Base-by-base conservation (phyloP, 202 grass and related monocot species). In the Schoenoplectus triqueter region DNA sequence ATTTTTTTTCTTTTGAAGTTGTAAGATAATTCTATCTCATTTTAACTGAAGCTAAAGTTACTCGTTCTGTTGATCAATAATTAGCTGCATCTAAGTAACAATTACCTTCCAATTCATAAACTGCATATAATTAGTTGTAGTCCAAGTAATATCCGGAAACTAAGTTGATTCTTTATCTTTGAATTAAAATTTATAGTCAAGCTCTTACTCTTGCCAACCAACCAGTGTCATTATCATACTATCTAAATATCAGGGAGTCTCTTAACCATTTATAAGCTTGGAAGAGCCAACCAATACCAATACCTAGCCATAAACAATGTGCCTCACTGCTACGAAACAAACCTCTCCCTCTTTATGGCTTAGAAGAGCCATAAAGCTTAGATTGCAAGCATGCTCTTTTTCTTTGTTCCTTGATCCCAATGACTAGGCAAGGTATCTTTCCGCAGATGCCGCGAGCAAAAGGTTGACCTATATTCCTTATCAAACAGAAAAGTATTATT, bases 401-500 rank as follows among this genome's bases (percentile, higher is more conserved):
- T 46, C 13, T 59, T 59, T 59, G 56, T 59, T 14, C 56, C 14
- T 66, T 40, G 15, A 46, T 71, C 44, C 69, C 8, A 49, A 47
- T 48, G 69, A 71, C 69, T 71, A 19, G 69, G 6, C 69, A 47
- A 46, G 39, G 5, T 2, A 46, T 15, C 67, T 70, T 70, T 70
- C 22, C 41, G 41, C 5, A 69, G 1, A 70, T 47, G 67, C 22
- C 41, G 21, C 67, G 7, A 48, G 31, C 69, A 52, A 49, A 73
- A 51, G 11, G 14, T 73, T 5, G 70, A 73, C 7, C 9, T 51
- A 13, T 7, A 52, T 84, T 81, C 70, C 52, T 78, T 52, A 79
- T 88, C 83, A 86, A 90, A 88, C 88, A 89, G 84, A 92, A 82
- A 91, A 3, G 2, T 39, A 88, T 69, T 54, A 46, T 83, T 68